These are phyloP conservation scores for Colletotrichum graminicola DNA, from an alignment of 2,329 filamentous ascomycete genomes.

Conservation along the genomic window DNA sequence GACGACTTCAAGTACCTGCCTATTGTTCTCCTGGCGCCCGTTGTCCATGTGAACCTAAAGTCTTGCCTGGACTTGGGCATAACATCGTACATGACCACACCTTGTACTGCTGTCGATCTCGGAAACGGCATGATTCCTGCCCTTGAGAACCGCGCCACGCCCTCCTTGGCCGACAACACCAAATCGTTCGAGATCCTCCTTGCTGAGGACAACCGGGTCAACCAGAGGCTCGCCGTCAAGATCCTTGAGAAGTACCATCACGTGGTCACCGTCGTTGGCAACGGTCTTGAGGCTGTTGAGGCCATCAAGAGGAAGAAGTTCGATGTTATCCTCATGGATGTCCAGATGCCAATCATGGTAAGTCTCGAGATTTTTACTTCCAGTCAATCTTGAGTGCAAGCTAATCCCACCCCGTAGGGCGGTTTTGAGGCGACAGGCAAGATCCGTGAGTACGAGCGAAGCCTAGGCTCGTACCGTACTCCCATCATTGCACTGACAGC, in stretches of 20 bases:
- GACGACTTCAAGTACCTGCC: conserved; percentile 99
- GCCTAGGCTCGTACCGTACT: conserved; percentile 82
- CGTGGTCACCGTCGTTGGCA: conserved; percentile 91
- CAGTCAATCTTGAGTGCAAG: conserved; percentile 29
- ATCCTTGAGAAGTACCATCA: conserved; percentile 98
- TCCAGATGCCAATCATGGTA: conserved; percentile 99
- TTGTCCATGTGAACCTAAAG: conserved; percentile 92
- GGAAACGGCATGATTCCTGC: conserved; percentile 97
- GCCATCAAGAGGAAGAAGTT: conserved; percentile 93
- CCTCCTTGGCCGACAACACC: conserved; percentile 91
- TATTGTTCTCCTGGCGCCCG: conserved; percentile 89
- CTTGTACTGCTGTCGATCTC: conserved; percentile 92
- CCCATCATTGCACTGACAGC: conserved; percentile 97
- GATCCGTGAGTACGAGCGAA: conserved; percentile 94
- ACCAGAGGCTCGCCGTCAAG: conserved; percentile 95
- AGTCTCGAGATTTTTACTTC: conserved; percentile 49
- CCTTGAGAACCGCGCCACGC: conserved; percentile 91
- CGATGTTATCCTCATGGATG: conserved; percentile 98
- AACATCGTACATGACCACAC: conserved; percentile 99
- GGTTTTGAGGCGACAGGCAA: conserved; percentile 97
- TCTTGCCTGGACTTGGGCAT: conserved; percentile 95
- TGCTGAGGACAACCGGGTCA: conserved; percentile 97
- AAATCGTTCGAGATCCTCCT: conserved; percentile 95
- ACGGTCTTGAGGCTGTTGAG: conserved; percentile 92
- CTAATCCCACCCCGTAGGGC: conserved; percentile 65